Percentiles rank a stretch among this genome's conserved stretches.
Conservation (phyloP, 495 filamentous ascomycete genomes). For the Penicillium turbatum region DNA sequence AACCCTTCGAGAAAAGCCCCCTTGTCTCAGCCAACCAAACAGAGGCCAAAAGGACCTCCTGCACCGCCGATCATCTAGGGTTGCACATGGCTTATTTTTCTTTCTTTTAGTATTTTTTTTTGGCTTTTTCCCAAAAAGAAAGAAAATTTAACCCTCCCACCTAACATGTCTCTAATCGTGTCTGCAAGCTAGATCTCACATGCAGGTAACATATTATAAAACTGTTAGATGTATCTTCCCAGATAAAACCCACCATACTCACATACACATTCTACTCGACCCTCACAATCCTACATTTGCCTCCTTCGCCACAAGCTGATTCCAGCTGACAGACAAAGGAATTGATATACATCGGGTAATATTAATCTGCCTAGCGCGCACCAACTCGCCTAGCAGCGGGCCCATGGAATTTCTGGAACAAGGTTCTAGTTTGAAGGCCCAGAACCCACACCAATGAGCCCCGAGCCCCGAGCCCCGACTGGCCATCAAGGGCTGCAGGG, state of each 20-base stretch:
- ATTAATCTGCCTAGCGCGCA: not conserved
- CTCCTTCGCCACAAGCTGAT: not conserved
- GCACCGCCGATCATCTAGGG: conserved; percentile 28
- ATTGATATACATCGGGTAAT: not conserved
- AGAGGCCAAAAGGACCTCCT: conserved; percentile 11
- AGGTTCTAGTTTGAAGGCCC: not conserved
- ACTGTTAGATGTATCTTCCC: not conserved
- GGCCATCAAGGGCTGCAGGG: conserved; percentile 1
- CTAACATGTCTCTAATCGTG: not conserved
- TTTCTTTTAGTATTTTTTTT: conserved; percentile 1
- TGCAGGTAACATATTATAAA: conserved; percentile 6
- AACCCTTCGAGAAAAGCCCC: conserved; percentile 23
- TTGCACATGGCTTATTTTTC: conserved; percentile 25
- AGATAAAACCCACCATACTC: not conserved
- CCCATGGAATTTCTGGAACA: conserved; percentile 9
- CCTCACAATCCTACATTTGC: not conserved
- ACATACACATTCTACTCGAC: not conserved
- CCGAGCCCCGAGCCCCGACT: too few relatives aligned
- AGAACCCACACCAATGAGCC: conserved; percentile 3
- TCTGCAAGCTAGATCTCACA: conserved; percentile 8
- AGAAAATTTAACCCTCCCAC: not conserved
- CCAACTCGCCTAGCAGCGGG: conserved; percentile 2
- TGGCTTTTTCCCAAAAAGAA: not conserved
- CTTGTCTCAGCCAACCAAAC: conserved; percentile 16
- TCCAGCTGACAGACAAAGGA: not conserved